These are phyloP conservation scores for Metschnikowia chrysomelidarum DNA, from an alignment of 805 yeast species.

Conservation along the genomic window DNA sequence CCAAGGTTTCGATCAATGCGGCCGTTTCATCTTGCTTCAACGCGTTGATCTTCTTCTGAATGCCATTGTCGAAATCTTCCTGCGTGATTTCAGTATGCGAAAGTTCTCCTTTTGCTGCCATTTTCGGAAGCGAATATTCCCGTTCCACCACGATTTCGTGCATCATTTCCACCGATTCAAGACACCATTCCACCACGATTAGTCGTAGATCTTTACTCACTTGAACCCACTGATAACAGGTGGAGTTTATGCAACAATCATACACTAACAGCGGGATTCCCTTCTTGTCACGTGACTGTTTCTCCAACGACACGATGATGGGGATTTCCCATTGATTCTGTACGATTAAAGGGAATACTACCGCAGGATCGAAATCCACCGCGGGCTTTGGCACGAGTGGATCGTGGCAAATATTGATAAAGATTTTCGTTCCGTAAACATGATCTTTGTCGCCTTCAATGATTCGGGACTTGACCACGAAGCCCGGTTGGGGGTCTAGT, in stretches of 20 bases:
- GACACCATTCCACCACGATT: constrained; percentile 77
- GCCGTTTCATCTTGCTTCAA: constrained; percentile 41
- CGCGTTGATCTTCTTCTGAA: constrained; percentile 35
- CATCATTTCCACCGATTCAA: constrained; percentile 71
- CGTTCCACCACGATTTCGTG: constrained; percentile 53
- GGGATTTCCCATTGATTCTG: constrained; percentile 86
- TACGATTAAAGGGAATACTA: constrained; percentile 61
- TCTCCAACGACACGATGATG: constrained; percentile 59
- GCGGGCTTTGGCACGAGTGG: constrained; percentile 62
- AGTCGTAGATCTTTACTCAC: constrained; percentile 56
- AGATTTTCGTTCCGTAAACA: constrained; percentile 56
- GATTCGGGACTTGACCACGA: constrained; percentile 67
- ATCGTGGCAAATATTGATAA: constrained; percentile 75
- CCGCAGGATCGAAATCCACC: constrained; percentile 50
- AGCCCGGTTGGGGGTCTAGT: constrained; percentile 59
- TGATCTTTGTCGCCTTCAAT: constrained; percentile 31
- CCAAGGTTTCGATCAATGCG: constrained; percentile 42
- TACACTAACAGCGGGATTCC: constrained; percentile 63
- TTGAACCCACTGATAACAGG: constrained; percentile 60
- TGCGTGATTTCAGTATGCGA: constrained; percentile 44
- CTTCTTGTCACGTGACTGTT: constrained; percentile 64
- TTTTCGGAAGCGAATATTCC: constrained; percentile 65
- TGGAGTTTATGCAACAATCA: constrained; percentile 75
- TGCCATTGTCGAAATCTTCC: constrained; percentile 41
- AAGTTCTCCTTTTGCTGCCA: constrained; percentile 66